Evolutionary conservation across 75 land plant species (phyloP).

Genomic region (Adiantum capillusveneris): DNA sequence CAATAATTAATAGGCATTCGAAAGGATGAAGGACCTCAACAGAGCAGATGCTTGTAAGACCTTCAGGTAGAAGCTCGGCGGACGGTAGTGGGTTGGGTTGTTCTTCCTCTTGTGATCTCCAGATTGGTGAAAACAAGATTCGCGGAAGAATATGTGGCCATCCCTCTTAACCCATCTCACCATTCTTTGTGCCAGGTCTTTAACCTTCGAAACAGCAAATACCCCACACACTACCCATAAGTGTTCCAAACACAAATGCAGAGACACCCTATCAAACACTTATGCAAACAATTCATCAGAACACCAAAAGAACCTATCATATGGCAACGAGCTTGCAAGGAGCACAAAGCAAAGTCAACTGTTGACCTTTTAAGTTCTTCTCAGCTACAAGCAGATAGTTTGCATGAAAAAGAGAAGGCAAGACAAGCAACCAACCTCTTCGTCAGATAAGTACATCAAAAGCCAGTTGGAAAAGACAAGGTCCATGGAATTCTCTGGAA

Average conservation of each 20-base stretch:
- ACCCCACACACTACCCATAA: neutral
- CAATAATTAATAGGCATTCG: neutral
- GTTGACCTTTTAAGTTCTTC: no score
- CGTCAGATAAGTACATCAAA: slow-evolving; percentile 93
- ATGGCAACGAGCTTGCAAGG: no score
- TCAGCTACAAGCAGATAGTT: no score
- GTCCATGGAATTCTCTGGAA: slow-evolving; percentile 58
- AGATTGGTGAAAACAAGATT: slow-evolving; percentile 98
- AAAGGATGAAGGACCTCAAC: neutral
- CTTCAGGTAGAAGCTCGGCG: slow-evolving; percentile 92
- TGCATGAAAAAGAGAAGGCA: no score
- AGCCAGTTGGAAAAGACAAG: slow-evolving; percentile 97
- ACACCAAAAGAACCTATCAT: no score
- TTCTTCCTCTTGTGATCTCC: slow-evolving; percentile 80
- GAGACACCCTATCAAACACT: no score
- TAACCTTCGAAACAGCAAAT: slow-evolving; percentile 41
- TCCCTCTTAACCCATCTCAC: slow-evolving; percentile 83
- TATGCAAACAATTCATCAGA: no score
- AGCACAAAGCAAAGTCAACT: no score
- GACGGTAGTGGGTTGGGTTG: slow-evolving; percentile 93
- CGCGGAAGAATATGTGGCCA: slow-evolving; percentile 86
- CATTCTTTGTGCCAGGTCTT: slow-evolving; percentile 55
- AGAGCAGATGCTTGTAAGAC: slow-evolving; percentile 17
- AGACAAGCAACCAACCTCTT: slow-evolving; percentile 51
- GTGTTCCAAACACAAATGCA: no score